Percentiles rank a stretch among this genome's conserved stretches.
These are phyloP conservation scores for Neotropicomus parvogracilis DNA, from an alignment of 1,284 basidiomycete species.

Conservation along the genomic window DNA sequence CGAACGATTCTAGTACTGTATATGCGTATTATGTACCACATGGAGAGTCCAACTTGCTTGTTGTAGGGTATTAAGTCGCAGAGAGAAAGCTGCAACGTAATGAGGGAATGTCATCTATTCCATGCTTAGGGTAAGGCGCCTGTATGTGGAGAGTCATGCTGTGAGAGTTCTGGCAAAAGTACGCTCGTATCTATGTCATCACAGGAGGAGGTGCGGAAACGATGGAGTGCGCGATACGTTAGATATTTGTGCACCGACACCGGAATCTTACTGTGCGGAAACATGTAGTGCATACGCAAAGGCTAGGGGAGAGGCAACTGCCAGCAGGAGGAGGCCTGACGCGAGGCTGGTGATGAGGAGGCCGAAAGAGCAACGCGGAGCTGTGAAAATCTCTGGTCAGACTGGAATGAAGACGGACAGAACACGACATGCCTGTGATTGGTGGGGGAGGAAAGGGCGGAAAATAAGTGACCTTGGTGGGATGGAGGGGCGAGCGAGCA, in stretches of 20 bases:
- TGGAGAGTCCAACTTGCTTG: conserved; percentile 14
- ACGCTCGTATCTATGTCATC: not conserved
- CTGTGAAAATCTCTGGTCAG: conserved; percentile 14
- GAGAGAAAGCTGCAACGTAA: conserved; percentile 7
- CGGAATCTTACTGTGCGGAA: not conserved
- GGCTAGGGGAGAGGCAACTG: conserved; percentile 18
- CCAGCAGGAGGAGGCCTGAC: conserved; percentile 19
- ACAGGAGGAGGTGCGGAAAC: not conserved
- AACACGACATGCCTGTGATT: conserved; percentile 16
- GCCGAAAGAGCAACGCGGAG: conserved; percentile 4
- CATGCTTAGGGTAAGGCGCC: conserved; percentile 15
- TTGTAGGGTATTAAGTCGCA: conserved; percentile 10
- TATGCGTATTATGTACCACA: conserved; percentile 5
- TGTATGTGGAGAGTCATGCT: conserved; percentile 16
- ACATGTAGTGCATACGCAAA: conserved; percentile 19
- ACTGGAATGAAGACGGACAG: not conserved
- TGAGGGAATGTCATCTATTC: conserved; percentile 12
- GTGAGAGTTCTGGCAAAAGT: conserved; percentile 4
- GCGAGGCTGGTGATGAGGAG: conserved; percentile 14
- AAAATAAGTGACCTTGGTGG: conserved; percentile 30
- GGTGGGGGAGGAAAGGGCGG: conserved; percentile 17
- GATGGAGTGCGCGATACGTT: not conserved
- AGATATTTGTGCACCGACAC: not conserved
- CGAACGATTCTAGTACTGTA: conserved; percentile 13
- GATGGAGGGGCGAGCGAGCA: conserved; percentile 21